phyloP scores from a whole-genome alignment of 257 asterid species.

The Solanum virginianum region DNA sequence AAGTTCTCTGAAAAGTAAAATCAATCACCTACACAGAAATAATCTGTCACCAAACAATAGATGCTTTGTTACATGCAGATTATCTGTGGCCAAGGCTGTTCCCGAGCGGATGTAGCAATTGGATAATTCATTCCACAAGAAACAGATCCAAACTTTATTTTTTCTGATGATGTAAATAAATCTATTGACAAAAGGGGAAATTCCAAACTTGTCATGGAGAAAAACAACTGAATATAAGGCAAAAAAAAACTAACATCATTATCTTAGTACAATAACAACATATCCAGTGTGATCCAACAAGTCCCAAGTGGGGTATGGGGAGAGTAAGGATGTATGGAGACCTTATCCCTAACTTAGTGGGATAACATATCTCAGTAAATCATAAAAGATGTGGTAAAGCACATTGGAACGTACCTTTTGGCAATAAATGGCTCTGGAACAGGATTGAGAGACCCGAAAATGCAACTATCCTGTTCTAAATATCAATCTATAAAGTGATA shows the following conservation, averaged over 20 bases:
- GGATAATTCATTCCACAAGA: neutral
- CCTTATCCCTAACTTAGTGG: neutral
- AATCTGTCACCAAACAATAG: neutral
- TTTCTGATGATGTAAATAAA: neutral
- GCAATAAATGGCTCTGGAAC: neutral
- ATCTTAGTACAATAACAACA: neutral
- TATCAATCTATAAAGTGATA: neutral
- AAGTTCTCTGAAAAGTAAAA: neutral
- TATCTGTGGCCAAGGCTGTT: neutral
- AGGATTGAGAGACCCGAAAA: neutral
- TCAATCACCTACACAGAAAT: neutral
- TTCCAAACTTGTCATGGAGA: neutral
- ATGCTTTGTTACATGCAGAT: neutral
- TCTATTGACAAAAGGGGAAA: neutral
- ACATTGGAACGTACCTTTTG: neutral
- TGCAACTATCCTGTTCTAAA: neutral
- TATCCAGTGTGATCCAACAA: neutral
- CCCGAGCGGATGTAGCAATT: slow-evolving; percentile 2
- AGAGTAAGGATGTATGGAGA: neutral
- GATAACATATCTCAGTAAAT: neutral
- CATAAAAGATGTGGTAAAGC: neutral
- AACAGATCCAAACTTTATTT: neutral
- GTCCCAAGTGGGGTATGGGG: neutral
- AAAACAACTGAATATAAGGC: neutral
- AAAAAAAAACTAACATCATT: neutral